These are phyloP conservation scores for Globisporangium abappressorium DNA, from an alignment of 352 stramenopile genomes.

Conservation along the genomic window DNA sequence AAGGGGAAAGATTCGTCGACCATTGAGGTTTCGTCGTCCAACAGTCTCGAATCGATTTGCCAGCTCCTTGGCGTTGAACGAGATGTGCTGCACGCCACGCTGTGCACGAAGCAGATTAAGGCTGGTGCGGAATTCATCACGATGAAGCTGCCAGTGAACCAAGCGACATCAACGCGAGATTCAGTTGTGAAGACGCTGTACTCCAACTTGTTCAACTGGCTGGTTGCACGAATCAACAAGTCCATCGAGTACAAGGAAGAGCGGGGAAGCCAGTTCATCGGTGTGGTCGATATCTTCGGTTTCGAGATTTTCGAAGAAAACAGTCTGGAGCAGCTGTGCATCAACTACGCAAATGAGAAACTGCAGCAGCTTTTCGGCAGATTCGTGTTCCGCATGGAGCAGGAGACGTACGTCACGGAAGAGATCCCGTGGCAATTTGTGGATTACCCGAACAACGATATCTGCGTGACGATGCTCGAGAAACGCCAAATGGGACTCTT, in stretches of 20 bases:
- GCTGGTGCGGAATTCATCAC: slow-evolving; percentile 78
- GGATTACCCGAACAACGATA: slow-evolving; percentile 85
- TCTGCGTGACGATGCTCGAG: slow-evolving; percentile 75
- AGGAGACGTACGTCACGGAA: slow-evolving; percentile 81
- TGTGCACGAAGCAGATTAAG: slow-evolving; percentile 81
- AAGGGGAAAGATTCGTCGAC: slow-evolving; percentile 67
- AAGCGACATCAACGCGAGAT: slow-evolving; percentile 76
- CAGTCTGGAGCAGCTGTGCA: slow-evolving; percentile 88
- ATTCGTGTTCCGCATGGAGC: slow-evolving; percentile 86
- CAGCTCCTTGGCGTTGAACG: slow-evolving; percentile 64
- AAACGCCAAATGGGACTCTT: slow-evolving; percentile 77
- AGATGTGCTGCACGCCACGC: slow-evolving; percentile 50
- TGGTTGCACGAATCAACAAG: slow-evolving; percentile 93
- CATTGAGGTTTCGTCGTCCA: slow-evolving; percentile 30
- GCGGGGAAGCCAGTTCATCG: slow-evolving; percentile 76
- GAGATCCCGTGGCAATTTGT: slow-evolving; percentile 89
- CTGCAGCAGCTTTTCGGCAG: slow-evolving; percentile 80
- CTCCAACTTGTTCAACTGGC: slow-evolving; percentile 91
- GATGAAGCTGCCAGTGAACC: slow-evolving; percentile 53
- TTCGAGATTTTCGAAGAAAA: slow-evolving; percentile 92
- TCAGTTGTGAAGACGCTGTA: slow-evolving; percentile 88
- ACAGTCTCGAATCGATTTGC: slow-evolving; percentile 82
- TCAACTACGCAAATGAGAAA: slow-evolving; percentile 90
- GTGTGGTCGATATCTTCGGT: slow-evolving; percentile 90
- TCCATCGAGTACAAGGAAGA: slow-evolving; percentile 86